A percentile compares a stretch with the other conserved stretches of the same genome.
These are phyloP conservation scores for Rhodotorula sphaerocarpa DNA, from an alignment of 768 basidiomycete genomes.

Conservation along the genomic window DNA sequence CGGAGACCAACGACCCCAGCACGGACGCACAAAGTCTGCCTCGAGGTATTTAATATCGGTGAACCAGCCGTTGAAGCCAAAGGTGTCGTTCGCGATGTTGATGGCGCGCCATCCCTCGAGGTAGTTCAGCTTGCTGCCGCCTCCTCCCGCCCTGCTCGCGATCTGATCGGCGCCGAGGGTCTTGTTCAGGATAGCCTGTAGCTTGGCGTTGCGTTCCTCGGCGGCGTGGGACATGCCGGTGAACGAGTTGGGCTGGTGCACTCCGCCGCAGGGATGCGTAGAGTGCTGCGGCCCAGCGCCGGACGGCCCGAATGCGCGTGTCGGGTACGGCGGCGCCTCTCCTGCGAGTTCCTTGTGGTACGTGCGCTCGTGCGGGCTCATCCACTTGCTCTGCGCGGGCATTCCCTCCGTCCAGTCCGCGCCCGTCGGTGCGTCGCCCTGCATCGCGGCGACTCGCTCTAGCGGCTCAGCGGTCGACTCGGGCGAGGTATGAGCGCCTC, in stretches of 20 bases:
- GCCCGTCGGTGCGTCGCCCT: not conserved
- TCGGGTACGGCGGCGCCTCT: not conserved
- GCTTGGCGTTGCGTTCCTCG: not conserved
- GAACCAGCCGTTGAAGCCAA: conserved; percentile 71
- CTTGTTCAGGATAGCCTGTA: conserved; percentile 54
- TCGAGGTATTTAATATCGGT: conserved; percentile 39
- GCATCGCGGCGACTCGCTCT: too few relatives aligned
- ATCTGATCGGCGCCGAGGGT: conserved; percentile 92
- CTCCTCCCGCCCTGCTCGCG: conserved; percentile 77
- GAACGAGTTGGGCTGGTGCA: conserved; percentile 2
- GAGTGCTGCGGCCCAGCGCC: not conserved
- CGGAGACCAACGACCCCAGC: not conserved
- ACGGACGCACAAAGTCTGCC: conserved; percentile 42
- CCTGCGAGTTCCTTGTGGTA: not conserved
- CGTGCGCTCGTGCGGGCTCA: conserved; percentile 1
- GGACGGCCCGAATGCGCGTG: not conserved
- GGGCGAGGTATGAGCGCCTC: too few relatives aligned
- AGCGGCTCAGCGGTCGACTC: too few relatives aligned
- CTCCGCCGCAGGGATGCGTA: not conserved
- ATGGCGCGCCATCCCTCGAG: conserved; percentile 98
- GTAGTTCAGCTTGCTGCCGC: conserved; percentile 72
- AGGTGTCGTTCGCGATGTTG: conserved; percentile 94
- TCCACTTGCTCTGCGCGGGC: not conserved
- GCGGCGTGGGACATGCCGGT: not conserved
- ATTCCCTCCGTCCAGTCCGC: not conserved